phyloP scores from a whole-genome alignment of 192 early-diverging fungal species.

The Pilobolus umbonatus region DNA sequence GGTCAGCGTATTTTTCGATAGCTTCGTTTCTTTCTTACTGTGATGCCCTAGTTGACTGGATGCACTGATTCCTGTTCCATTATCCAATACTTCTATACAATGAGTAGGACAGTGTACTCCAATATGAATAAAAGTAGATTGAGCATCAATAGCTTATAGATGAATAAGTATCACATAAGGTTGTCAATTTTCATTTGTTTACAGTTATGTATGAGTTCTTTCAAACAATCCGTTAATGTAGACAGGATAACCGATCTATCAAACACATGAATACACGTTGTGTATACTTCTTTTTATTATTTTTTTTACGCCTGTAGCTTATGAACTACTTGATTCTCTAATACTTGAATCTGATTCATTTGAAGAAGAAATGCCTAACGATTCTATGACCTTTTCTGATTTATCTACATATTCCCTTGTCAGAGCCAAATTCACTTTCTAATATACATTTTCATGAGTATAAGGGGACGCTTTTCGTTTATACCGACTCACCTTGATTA shows the following conservation, averaged over 20 bases:
- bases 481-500: slow-evolving; percentile 25
- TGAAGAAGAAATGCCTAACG: background rate
- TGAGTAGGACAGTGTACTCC: slow-evolving; percentile 36
- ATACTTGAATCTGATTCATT: too few species aligned
- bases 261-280: too few species aligned
- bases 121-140: slow-evolving; percentile 45
- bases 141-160: slow-evolving; percentile 52
- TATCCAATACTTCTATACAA: slow-evolving; percentile 54
- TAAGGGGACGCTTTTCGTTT: background rate
- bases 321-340: too few species aligned
- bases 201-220: slow-evolving; percentile 63
- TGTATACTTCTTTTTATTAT: background rate
- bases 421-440: slow-evolving; percentile 26
- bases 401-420: slow-evolving; percentile 16
- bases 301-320: background rate
- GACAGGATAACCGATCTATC: slow-evolving; percentile 13
- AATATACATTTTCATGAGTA: slow-evolving; percentile 4
- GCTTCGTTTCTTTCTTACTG: slow-evolving; percentile 15
- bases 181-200: slow-evolving; percentile 1
- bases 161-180: background rate
- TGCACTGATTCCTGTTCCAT: slow-evolving; percentile 57
- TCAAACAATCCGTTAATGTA: slow-evolving; percentile 45
- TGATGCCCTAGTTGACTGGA: slow-evolving; percentile 45
- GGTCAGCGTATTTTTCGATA: too few species aligned
- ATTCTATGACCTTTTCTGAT: background rate